Evolutionary conservation across 441 rosid species (phyloP), one percentile per base, ranked within the genome.

Genomic region (Euphorbia celastroides): DNA sequence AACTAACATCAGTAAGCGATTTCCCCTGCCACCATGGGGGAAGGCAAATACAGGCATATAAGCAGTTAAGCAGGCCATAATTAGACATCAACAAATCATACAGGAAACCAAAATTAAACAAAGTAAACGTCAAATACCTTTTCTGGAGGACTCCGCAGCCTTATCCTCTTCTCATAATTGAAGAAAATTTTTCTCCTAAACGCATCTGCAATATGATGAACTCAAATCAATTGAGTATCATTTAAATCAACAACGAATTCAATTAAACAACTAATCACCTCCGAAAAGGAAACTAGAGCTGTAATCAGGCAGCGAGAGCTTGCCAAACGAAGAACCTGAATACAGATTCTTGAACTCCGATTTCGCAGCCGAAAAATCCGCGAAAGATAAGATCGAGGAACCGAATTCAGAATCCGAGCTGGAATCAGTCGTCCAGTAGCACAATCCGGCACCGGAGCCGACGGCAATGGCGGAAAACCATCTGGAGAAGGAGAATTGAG

Each of bases 131-230:
- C 7, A 42, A 34, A 38, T 34, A 92, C 98, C 93, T 91, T 93
- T 65, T 89, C 99, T 7, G 97, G 99, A 19, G 87, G 89, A 75
- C 99, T 93, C 62, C 82, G 85, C 70, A 91, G 68, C 77, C 97
- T 79, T 12, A 93, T 81, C 67, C 97, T 87, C 77, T 91, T 91
- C 90, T 93, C 99, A 64, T 93, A 93, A 20, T 91, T 88, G 60
- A 91, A 93, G 86, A 91, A 93, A 69, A 93, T 72, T 74, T 78
- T 93, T 74, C 93, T 86, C 81, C 99, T 84, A 75, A 56, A 86
- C 28, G 83, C 83, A 61, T 91, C 99, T 93, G 83, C 64, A 71
- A 68, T 62, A 71, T 28, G 25, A 64, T 61, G 41, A 31, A 42
- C 46, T 52, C 16, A 10, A 56, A 32, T 1, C 23, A 59, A 3